Evolutionary conservation across 257 asterid genomes (phyloP), one percentile per base, ranked within the genome.

Genomic region (Jacaranda mimosifolia): DNA sequence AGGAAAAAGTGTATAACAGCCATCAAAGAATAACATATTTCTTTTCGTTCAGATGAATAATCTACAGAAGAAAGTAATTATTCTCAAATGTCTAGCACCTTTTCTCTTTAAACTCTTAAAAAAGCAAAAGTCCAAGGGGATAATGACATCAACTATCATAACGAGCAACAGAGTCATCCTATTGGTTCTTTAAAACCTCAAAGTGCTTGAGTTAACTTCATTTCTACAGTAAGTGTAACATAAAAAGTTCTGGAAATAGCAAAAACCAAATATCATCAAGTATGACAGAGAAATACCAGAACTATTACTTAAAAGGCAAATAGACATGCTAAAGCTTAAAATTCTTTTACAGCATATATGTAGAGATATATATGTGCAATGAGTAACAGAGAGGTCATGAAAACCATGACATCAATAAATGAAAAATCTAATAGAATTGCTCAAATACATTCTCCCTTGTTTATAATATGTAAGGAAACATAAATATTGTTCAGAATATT

Each of bases 261-360:
- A 45, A 46, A 39, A 53, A 17, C 17, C 68, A 26, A 42, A 51
- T 18, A n/a, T 12, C 17, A 74, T 63, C 49, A 19, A 14, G 26
- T 48, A 36, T n/a, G 38, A 39, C 19, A 46, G 36, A 48, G 19
- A 63, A 21, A 58, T 18, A 63, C 26, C 62, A 42, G 15, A 63
- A 36, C 72, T 48, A 67, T 15, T 55, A 26, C 55, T 53, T 56
- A 72, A 62, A 32, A 62, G 65, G 40, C 63, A 59, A 59, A 18
- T 11, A 9, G 4, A 57, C 63, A 57, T 13, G 3, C 36, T 58
- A 43, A 4, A 40, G 14, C 9, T 38, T 40, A 38, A 74, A 17
- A n/a, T 51, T 63, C 6, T 74, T 45, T 63, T 48, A 36, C n/a
- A 7, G 19, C 65, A 74, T 39, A 57, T 52, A 36, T 18, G 58